phyloP scores from a whole-genome alignment of 1,284 basidiomycete species.

The Cryptococcus sp. region DNA sequence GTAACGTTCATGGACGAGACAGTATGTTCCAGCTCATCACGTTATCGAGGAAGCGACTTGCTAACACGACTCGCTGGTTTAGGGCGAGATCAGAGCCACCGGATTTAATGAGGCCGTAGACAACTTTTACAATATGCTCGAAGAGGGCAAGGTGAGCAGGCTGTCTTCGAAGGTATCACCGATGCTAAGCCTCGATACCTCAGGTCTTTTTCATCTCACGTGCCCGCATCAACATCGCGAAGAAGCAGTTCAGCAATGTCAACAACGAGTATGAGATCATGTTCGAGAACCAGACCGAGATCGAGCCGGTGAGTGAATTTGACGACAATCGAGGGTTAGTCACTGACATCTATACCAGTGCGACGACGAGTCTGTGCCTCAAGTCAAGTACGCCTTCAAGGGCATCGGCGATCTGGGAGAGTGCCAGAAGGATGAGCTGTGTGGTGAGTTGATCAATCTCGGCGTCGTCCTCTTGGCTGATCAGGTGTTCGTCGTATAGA shows the following conservation, averaged over 20 bases:
- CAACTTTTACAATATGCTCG: constrained; percentile 75
- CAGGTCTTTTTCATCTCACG: constrained; percentile 79
- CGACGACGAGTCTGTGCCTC: constrained; percentile 73
- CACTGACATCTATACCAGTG: constrained; percentile 55
- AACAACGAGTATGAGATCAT: constrained; percentile 92
- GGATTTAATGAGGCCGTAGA: constrained; percentile 89
- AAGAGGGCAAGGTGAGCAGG: constrained; percentile 78
- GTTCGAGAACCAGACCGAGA: constrained; percentile 79
- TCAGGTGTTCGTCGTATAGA: constrained; percentile 57
- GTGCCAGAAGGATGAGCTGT: constrained; percentile 71
- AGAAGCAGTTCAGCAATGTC: constrained; percentile 93
- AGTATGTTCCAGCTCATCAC: constrained; percentile 47
- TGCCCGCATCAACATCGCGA: constrained; percentile 89
- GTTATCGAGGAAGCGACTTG: background rate
- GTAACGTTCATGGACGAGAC: constrained; percentile 94
- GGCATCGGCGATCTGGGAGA: constrained; percentile 65
- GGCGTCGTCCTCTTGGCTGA: background rate
- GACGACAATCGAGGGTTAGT: background rate
- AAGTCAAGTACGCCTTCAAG: constrained; percentile 82
- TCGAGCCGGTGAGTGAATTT: constrained; percentile 58
- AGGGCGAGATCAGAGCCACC: constrained; percentile 86
- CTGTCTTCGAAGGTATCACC: background rate
- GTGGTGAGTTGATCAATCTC: constrained; percentile 61
- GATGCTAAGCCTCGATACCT: background rate
- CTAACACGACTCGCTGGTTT: background rate